phyloP scores from a whole-genome alignment of 495 filamentous ascomycete species.

The Bacidia gigantensis region DNA sequence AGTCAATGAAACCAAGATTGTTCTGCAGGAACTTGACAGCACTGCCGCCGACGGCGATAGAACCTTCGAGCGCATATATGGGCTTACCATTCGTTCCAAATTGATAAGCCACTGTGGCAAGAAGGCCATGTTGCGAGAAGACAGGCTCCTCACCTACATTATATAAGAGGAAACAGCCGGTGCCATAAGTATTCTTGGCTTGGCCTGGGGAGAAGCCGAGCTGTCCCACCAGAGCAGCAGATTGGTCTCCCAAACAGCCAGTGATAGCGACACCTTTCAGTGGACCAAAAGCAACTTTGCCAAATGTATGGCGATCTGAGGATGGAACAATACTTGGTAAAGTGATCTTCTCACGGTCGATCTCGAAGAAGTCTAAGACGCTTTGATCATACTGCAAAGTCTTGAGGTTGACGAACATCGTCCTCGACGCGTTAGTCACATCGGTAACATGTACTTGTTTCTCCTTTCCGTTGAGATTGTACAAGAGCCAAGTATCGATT shows the following conservation, averaged over 20 bases:
- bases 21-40: constrained; percentile 85
- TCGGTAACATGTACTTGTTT: constrained; percentile 70
- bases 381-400: constrained; percentile 75
- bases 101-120: constrained; percentile 78
- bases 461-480: constrained; percentile 70
- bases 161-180: constrained; percentile 89
- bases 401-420: constrained; percentile 92
- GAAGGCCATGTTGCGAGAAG: constrained; percentile 75
- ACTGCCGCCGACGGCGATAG: constrained; percentile 80
- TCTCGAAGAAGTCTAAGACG: constrained; percentile 68
- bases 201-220: constrained; percentile 74
- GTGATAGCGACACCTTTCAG: constrained; percentile 68
- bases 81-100: constrained; percentile 57
- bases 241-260: constrained; percentile 87
- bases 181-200: constrained; percentile 96
- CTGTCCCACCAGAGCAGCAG: constrained; percentile 82
- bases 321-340: constrained; percentile 82
- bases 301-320: constrained; percentile 64
- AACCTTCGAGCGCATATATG: constrained; percentile 85
- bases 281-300: constrained; percentile 47
- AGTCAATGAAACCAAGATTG: constrained; percentile 71
- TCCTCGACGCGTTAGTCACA: constrained; percentile 81
- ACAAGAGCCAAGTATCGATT: constrained; percentile 87
- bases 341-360: constrained; percentile 60
- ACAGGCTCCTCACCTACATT: constrained; percentile 87